Conservation (phyloP, 2,329 filamentous ascomycete species). For the Penicillium sp. region DNA sequence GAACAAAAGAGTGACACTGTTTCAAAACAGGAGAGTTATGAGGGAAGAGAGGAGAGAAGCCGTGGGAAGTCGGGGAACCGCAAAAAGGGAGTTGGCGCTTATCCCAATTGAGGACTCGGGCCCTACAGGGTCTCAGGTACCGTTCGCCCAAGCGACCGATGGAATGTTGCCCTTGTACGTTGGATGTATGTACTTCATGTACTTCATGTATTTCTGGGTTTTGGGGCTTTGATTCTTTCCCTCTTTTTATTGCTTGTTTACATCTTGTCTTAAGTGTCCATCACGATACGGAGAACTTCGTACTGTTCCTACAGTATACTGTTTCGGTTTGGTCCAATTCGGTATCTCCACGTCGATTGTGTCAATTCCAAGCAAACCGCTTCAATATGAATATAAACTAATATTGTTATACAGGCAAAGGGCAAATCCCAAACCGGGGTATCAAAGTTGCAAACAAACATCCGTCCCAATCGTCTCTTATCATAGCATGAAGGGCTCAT, state of each 20-base stretch:
- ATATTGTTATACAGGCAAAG: constrained; percentile 3
- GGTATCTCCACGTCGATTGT: background rate
- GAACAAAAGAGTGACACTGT: constrained; percentile 27
- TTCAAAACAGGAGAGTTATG: constrained; percentile 15
- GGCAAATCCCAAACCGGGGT: constrained; percentile 4
- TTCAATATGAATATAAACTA: background rate
- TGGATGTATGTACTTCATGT: background rate
- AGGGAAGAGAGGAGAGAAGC: background rate
- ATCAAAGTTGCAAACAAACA: constrained; percentile 6
- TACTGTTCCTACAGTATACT: background rate
- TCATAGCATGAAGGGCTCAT: background rate
- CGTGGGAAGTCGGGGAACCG: background rate
- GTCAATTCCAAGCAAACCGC: background rate
- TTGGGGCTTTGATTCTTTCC: too few relatives aligned
- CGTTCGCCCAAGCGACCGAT: background rate
- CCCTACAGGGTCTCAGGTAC: background rate
- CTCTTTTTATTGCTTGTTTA: too few relatives aligned
- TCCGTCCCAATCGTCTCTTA: constrained; percentile 7
- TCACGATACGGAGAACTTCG: background rate
- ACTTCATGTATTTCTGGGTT: background rate
- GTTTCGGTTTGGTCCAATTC: background rate
- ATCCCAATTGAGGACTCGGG: background rate
- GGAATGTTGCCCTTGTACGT: background rate
- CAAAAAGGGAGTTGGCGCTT: constrained; percentile 2
- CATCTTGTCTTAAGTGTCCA: too few relatives aligned